Evolutionary conservation across 2,329 filamentous ascomycete genomes (phyloP).

Genomic region (Fusarium xyrophilum): DNA sequence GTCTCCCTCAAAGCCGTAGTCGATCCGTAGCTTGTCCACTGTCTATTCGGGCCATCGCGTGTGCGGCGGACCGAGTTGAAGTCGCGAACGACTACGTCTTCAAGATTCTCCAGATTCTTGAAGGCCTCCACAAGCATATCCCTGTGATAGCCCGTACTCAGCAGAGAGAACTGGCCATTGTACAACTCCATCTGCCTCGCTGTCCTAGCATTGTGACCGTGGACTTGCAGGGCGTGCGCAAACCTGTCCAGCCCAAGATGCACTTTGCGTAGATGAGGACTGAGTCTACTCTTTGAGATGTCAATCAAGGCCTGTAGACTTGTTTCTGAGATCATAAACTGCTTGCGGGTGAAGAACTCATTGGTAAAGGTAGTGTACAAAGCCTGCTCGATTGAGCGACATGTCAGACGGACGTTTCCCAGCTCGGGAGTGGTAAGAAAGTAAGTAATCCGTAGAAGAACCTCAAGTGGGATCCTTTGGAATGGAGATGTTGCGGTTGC

Average conservation of each 20-base stretch:
- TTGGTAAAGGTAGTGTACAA: conserved; percentile 63
- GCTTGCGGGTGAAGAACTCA: conserved; percentile 70
- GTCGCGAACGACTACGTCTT: conserved; percentile 65
- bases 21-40: conserved; percentile 65
- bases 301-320: conserved; percentile 63
- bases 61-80: conserved; percentile 58
- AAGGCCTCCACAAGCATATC: conserved; percentile 66
- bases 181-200: conserved; percentile 27
- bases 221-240: not conserved
- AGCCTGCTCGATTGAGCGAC: conserved; percentile 60
- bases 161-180: conserved; percentile 42
- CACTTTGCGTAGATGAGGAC: conserved; percentile 48
- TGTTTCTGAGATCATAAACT: conserved; percentile 67
- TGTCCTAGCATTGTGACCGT: conserved; percentile 17
- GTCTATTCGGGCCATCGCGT: conserved; percentile 53
- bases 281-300: conserved; percentile 58
- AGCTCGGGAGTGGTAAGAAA: conserved; percentile 64
- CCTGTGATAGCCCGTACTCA: conserved; percentile 55
- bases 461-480: conserved; percentile 61
- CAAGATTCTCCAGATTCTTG: conserved; percentile 59
- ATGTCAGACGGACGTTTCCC: conserved; percentile 60
- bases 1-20: conserved; percentile 49
- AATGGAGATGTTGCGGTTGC: conserved; percentile 32
- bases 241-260: conserved; percentile 44
- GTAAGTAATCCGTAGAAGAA: conserved; percentile 62